Percentiles rank a stretch among this genome's conserved stretches.
Conservation (phyloP, 2,329 filamentous ascomycete species). For the Epichloe gansuensis region DNA sequence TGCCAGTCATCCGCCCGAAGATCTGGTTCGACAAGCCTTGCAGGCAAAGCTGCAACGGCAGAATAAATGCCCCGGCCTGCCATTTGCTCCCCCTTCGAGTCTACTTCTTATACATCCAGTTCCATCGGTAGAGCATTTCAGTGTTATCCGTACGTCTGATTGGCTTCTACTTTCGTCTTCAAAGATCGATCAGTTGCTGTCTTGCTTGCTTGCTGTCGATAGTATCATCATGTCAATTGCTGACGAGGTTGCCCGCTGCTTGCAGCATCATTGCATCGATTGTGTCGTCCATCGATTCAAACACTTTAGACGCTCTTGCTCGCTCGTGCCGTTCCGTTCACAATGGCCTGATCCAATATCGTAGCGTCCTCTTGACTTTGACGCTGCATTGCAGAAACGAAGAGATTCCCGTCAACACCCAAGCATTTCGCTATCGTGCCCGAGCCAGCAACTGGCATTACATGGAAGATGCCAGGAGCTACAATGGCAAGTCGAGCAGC, state of each 20-base stretch:
- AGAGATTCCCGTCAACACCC: constrained; percentile 37
- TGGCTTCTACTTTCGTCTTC: neutral
- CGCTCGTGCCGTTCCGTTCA: constrained; percentile 72
- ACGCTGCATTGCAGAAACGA: constrained; percentile 77
- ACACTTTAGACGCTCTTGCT: constrained; percentile 73
- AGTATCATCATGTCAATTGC: neutral
- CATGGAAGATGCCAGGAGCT: constrained; percentile 42
- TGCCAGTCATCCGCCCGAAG: constrained; percentile 1
- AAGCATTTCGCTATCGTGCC: constrained; percentile 44
- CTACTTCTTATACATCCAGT: constrained; percentile 5
- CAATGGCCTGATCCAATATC: constrained; percentile 65
- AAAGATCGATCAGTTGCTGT: neutral
- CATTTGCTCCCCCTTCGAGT: neutral
- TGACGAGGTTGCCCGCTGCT: neutral
- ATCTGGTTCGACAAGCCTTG: constrained; percentile 3
- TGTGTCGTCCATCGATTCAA: constrained; percentile 70
- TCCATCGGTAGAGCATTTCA: constrained; percentile 20
- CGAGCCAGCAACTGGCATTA: constrained; percentile 47
- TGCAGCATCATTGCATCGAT: constrained; percentile 67
- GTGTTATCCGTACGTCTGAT: constrained; percentile 23
- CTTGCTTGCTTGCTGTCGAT: neutral
- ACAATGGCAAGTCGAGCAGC: constrained; percentile 55
- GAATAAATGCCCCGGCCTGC: neutral
- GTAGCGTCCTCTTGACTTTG: constrained; percentile 56
- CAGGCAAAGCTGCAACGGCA: constrained; percentile 2